phyloP scores from a whole-genome alignment of 768 basidiomycete genomes.

The Suillus americanus region DNA sequence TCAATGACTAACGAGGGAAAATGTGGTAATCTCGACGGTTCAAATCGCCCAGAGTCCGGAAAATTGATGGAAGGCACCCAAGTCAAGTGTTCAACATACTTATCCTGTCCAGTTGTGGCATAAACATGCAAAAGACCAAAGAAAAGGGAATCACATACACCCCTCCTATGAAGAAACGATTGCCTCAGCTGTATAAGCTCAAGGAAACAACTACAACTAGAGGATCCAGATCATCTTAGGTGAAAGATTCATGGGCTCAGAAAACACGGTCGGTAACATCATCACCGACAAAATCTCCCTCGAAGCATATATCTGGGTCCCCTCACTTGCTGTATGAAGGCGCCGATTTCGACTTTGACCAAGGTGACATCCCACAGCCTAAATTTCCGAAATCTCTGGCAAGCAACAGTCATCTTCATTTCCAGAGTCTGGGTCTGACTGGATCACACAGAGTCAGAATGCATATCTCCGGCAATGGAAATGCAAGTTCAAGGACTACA shows the following conservation, averaged over 20 bases:
- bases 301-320: background rate
- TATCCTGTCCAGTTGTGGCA: background rate
- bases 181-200: constrained; percentile 1
- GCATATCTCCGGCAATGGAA: background rate
- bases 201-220: background rate
- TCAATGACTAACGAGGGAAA: too few relatives aligned
- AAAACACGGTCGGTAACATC: background rate
- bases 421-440: background rate
- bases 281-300: background rate
- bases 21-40: background rate
- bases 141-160: background rate
- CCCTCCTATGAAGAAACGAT: background rate
- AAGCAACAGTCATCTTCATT: background rate
- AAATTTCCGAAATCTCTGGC: background rate
- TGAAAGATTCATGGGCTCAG: background rate
- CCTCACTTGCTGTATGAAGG: background rate
- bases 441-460: background rate
- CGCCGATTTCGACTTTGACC: background rate
- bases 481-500: background rate
- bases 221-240: background rate
- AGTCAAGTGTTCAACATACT: too few relatives aligned
- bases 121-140: background rate
- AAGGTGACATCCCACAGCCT: background rate
- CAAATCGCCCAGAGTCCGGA: background rate
- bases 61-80: too few relatives aligned